Evolutionary conservation across 805 yeast species (phyloP), one percentile per base, ranked within the genome.

Genomic region (Komagataella ulmi): DNA sequence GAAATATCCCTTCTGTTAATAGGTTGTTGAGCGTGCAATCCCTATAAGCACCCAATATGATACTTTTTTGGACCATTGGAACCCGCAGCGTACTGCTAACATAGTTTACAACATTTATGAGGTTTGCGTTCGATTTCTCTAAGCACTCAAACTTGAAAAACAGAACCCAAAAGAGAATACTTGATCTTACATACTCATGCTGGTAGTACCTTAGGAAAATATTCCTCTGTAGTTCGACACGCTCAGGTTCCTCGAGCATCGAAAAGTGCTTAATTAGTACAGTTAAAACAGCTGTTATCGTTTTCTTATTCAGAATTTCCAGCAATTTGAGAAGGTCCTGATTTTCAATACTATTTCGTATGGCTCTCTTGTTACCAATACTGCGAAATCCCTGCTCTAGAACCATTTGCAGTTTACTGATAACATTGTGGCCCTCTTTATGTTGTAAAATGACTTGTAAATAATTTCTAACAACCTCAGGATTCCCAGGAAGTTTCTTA

Each of bases 91-190:
- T 59, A 3, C 58, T 61, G 36, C 76, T 75, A 40, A 83, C 58
- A 45, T 73, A 69, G 17, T 67, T 61, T 10, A 80, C 65, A 14
- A 82, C 66, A 46, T 65, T 69, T 18, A 70, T 64, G 23, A 82
- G 55, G 54, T 77, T 76, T 23, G 61, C 60, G 30, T 70, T 65
- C 54, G 80, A 79, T 17, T 69, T 64, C 49, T 68, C 68, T 1
- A 57, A 51, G 19, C 70, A 71, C 54, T 82, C 84, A 57, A 75
- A 79, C 48, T 77, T 75, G 54, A 83, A 72, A 54, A 66, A 80
- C 45, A 73, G 71, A 8, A 64, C 59, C 89, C 89, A 84, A 57
- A 81, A 85, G 18, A 70, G 58, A 4, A 64, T 63, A 1, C 80
- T 74, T 5, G 65, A 58, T 47, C 64, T 64, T 12, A 81, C 58